Evolutionary conservation across 805 yeast genomes (phyloP).

Genomic region (Ogataea henricii): DNA sequence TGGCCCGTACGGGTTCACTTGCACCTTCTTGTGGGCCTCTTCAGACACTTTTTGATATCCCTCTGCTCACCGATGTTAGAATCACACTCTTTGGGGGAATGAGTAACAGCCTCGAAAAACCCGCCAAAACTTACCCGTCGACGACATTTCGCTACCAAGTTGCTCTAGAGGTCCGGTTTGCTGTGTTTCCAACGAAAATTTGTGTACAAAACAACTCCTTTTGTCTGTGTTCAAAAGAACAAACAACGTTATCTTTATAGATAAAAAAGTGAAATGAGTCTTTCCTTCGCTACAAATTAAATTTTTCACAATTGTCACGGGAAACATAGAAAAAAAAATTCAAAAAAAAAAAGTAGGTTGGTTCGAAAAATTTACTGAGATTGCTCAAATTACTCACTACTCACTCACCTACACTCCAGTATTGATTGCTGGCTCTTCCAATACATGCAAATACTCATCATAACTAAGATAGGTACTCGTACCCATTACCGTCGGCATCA

Average conservation of each 20-base stretch:
- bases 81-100: neutral
- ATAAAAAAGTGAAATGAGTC: constrained; percentile 8
- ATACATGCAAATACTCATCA: constrained; percentile 2
- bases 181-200: no score
- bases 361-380: no score
- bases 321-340: neutral
- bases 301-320: constrained; percentile 16
- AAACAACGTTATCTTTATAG: constrained; percentile 2
- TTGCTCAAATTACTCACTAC: neutral
- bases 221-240: no score
- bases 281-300: constrained; percentile 10
- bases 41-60: constrained; percentile 50
- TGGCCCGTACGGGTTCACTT: constrained; percentile 87
- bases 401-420: neutral
- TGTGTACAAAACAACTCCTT: no score
- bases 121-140: constrained; percentile 16
- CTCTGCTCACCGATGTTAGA: constrained; percentile 13
- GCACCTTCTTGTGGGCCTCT: constrained; percentile 39
- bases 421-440: constrained; percentile 2
- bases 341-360: no score
- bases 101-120: neutral
- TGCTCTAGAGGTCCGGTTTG: no score
- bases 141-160: constrained; percentile 16
- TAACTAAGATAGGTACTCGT: constrained; percentile 80
- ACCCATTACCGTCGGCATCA: constrained; percentile 64